phyloP scores from a whole-genome alignment of 2,329 filamentous ascomycete species.

The Trichoderma atrobrunneum region DNA sequence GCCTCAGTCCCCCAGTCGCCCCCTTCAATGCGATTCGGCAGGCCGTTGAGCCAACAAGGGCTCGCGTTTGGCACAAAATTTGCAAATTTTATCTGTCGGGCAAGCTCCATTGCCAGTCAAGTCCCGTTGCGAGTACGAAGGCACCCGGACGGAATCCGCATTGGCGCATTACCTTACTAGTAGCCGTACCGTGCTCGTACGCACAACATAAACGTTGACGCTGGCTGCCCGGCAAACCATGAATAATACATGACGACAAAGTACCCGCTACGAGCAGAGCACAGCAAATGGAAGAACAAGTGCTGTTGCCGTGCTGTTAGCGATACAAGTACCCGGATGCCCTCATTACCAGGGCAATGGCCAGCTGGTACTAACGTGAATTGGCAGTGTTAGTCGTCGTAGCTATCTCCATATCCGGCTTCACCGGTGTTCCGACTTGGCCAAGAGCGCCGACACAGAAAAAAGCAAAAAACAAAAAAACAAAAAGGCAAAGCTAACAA shows the following conservation, averaged over 20 bases:
- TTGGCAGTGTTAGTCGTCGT: not conserved
- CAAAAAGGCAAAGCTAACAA: not conserved
- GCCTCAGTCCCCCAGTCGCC: constrained; percentile 10
- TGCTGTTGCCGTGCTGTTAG: not conserved
- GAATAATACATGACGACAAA: not conserved
- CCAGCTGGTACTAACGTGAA: not conserved
- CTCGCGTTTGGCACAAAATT: not conserved
- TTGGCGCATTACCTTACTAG: not conserved
- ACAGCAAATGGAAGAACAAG: not conserved
- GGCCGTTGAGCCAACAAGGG: constrained; percentile 11
- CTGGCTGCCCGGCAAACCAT: not conserved
- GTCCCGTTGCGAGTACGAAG: constrained; percentile 2
- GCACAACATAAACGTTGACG: not conserved
- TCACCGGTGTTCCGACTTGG: constrained; percentile 7
- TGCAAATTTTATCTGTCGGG: constrained; percentile 15
- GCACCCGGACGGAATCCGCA: not conserved
- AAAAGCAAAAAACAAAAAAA: not conserved
- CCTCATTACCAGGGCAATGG: not conserved
- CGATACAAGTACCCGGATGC: not conserved
- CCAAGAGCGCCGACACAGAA: not conserved
- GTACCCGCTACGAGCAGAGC: not conserved
- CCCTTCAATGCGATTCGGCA: constrained; percentile 14
- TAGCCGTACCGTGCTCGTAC: not conserved
- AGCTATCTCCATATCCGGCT: constrained; percentile 6
- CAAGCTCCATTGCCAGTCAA: not conserved